Conservation (phyloP, 2,329 filamentous ascomycete genomes). For the Diaporthe nobilis region DNA sequence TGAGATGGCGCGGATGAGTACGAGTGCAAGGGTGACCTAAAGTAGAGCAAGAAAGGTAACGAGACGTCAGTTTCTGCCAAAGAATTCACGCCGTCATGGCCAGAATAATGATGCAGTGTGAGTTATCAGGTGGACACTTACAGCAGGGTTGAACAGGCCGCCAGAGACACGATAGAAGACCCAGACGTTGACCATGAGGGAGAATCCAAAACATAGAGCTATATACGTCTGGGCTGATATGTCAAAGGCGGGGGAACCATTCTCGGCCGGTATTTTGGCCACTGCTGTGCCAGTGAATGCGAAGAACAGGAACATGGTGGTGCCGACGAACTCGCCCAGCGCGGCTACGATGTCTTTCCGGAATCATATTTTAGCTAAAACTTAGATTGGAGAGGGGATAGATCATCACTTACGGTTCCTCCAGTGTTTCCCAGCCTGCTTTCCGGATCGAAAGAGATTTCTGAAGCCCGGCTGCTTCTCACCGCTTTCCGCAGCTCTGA, state of each 20-base stretch:
- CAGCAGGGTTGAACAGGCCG: constrained; percentile 56
- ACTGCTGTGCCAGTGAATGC: constrained; percentile 53
- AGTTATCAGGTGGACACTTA: neutral
- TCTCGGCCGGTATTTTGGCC: constrained; percentile 41
- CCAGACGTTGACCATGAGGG: constrained; percentile 63
- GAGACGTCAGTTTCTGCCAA: neutral
- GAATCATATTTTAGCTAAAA: neutral
- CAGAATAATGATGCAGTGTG: neutral
- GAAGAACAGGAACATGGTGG: constrained; percentile 60
- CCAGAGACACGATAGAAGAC: constrained; percentile 63
- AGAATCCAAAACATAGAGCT: constrained; percentile 58
- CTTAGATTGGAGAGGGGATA: too few species aligned
- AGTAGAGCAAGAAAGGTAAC: neutral
- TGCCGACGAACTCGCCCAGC: constrained; percentile 58
- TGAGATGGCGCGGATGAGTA: constrained; percentile 70
- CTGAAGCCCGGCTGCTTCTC: neutral
- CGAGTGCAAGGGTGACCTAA: constrained; percentile 68
- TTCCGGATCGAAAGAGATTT: neutral
- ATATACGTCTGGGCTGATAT: constrained; percentile 51
- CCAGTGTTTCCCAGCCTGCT: neutral
- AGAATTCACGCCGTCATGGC: too few species aligned
- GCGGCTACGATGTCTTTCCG: neutral
- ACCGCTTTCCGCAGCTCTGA: constrained; percentile 13
- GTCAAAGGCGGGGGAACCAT: constrained; percentile 21
- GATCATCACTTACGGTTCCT: neutral